Evolutionary conservation across 192 early-diverging fungal genomes (phyloP), one percentile per base, ranked within the genome.

Genomic region (Umbelopsis isabellina): DNA sequence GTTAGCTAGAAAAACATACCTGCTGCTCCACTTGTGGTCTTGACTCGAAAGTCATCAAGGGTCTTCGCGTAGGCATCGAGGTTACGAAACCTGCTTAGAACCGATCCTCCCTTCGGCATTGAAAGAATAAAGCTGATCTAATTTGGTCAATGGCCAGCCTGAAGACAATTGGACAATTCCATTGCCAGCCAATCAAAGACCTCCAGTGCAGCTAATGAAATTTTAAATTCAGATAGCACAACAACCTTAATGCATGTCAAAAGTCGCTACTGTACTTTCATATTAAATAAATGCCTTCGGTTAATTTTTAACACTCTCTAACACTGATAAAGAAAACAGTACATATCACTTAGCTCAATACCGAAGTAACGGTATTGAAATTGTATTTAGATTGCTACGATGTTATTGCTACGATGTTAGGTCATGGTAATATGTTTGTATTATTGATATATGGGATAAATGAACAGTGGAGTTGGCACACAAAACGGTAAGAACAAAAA

Each of bases 61-160:
- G 96, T 95, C 75, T 99, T 99, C 13, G 96, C 96, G 71, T 98
- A 99, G n/a, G 87, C 91, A 67, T 95, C 92, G 71, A 93, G 85
- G 67, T 79, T 83, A 68, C 85, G 87, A 66, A 92, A 81, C 33
- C 81, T 67, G 49, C 74, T 75, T 58, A 85, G 69, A n/a, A 85
- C 53, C 9, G 88, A 83, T 18, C 74, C 78, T 64, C 72, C 51
- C 73, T 80, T 83, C 44, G 80, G 75, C 84, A 85, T 85, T 52
- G 51, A 18, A 35, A 41, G 37, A 41, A 41, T 27, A 61, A 35
- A 33, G 30, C 55, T 61, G 55, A 61, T 61, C 55, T 61, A 35
- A 8, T 11, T 6, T 30, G 25, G 3, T 1, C 27, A 35, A 61
- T 61, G 55, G 55, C 27, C 4, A 35, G 30, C 16, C 16, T 33